Percentiles rank a stretch among this genome's conserved stretches.
These are phyloP conservation scores for Porphyrellus cyaneotinctus DNA, from an alignment of 768 basidiomycete genomes.

Conservation along the genomic window DNA sequence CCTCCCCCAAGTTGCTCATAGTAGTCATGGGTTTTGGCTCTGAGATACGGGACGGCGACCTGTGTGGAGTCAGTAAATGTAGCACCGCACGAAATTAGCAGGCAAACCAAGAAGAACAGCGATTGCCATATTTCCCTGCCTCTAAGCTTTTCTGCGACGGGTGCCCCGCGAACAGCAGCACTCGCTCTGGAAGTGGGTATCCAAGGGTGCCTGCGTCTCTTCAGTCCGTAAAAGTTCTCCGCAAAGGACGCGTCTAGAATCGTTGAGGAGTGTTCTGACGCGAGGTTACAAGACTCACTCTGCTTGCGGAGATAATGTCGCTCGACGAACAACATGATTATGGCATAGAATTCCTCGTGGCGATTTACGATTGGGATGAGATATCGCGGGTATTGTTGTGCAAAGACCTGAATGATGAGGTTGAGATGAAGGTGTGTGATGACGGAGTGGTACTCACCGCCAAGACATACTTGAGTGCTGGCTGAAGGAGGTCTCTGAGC, in stretches of 20 bases:
- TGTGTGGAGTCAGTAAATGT: conserved; percentile 4
- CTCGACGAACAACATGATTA: conserved; percentile 87
- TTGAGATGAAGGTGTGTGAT: background rate
- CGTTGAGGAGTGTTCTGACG: background rate
- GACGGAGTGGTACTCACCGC: conserved; percentile 51
- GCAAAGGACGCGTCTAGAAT: conserved; percentile 83
- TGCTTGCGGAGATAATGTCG: conserved; percentile 84
- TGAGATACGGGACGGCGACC: conserved; percentile 87
- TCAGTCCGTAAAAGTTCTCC: conserved; percentile 94
- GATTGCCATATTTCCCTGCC: conserved; percentile 69
- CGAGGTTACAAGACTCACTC: conserved; percentile 44
- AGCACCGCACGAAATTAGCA: background rate
- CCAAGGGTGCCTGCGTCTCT: conserved; percentile 67
- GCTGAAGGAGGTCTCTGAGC: conserved; percentile 85
- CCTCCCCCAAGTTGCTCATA: conserved; percentile 90
- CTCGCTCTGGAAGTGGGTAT: conserved; percentile 65
- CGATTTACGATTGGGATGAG: conserved; percentile 85
- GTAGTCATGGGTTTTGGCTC: conserved; percentile 86
- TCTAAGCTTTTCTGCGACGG: conserved; percentile 62
- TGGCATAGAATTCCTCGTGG: conserved; percentile 95
- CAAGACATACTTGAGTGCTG: conserved; percentile 90
- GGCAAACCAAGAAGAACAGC: conserved; percentile 71
- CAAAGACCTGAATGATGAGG: conserved; percentile 67
- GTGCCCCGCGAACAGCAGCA: conserved; percentile 63
- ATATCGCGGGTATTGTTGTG: conserved; percentile 91